These are phyloP conservation scores for Metarhizium humberi DNA, from an alignment of 2,329 filamentous ascomycete genomes.

Conservation along the genomic window DNA sequence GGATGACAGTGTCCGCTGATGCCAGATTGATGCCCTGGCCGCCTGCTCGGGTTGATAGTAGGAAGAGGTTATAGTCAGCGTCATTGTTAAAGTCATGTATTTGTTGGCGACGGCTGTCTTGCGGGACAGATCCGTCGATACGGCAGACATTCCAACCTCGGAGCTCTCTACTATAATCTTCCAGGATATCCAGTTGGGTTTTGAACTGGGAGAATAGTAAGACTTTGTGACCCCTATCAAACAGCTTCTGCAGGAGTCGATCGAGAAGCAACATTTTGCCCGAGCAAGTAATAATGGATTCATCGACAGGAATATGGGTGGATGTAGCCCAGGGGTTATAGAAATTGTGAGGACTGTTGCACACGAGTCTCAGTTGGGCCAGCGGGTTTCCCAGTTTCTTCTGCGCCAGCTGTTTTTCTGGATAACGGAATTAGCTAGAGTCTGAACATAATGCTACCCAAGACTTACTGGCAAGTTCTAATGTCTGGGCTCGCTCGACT, in stretches of 20 bases:
- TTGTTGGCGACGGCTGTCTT: slow-evolving; percentile 59
- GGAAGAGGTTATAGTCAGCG: slow-evolving; percentile 61
- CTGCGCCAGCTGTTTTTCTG: slow-evolving; percentile 72
- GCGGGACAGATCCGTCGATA: slow-evolving; percentile 81
- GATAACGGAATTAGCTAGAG: slow-evolving; percentile 14
- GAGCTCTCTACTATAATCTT: slow-evolving; percentile 73
- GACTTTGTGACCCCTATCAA: slow-evolving; percentile 73
- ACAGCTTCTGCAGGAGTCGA: slow-evolving; percentile 67
- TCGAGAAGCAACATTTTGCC: slow-evolving; percentile 96
- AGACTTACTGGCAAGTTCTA: slow-evolving; percentile 65
- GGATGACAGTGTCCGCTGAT: slow-evolving; percentile 81
- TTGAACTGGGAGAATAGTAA: slow-evolving; percentile 97
- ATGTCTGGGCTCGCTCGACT: slow-evolving; percentile 52
- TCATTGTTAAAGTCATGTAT: slow-evolving; percentile 66
- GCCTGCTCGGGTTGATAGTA: slow-evolving; percentile 83
- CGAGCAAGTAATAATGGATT: slow-evolving; percentile 74
- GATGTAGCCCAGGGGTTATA: slow-evolving; percentile 77
- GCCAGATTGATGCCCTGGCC: slow-evolving; percentile 94
- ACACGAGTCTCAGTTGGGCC: slow-evolving; percentile 84
- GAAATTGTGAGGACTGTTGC: slow-evolving; percentile 93
- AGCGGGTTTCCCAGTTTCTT: slow-evolving; percentile 93
- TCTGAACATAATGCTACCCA: too few relatives aligned
- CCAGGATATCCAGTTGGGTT: slow-evolving; percentile 81
- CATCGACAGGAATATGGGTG: slow-evolving; percentile 55
- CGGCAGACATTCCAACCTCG: slow-evolving; percentile 75